Evolutionary conservation across 108 stramenopile genomes (phyloP), one percentile per base, ranked within the genome.

Genomic region (Cyclotella choctawhatcheeana): DNA sequence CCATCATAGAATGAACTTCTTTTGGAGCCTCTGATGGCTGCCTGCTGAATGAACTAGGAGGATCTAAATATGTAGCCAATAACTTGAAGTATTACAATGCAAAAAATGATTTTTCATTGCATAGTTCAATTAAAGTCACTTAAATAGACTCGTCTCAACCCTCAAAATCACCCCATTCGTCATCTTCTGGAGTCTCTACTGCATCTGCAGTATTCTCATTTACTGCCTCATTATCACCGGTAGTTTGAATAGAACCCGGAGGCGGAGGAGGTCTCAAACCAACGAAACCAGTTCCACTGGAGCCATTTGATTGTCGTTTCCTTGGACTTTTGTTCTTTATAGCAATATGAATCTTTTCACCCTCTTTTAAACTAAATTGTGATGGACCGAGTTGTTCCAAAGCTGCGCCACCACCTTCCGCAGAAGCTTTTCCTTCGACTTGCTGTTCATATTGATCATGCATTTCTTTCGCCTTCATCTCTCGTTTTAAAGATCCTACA

Each of bases 291-390:
- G 40, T 61, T 47, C 43, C 35, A 31, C 67, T 62, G 24, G 63
- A 45, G 0, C 37, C 37, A 33, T 40, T 32, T 43, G 64, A 32
- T 52, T 47, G 53, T 47, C 62, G 43, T 62, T 53, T 29, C 30
- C 34, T 45, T 71, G 48, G 60, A 61, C 61, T 13, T 27, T 78
- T 78, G 10, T 66, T 54, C 22, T 51, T 70, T 18, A 75, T 80
- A 60, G 78, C 81, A 18, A 93, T 76, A 69, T 92, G 93, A 40
- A 94, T 86, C 53, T 84, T 91, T 64, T 91, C 90, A 37, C 89
- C 90, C 71, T 86, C 88, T 47, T 70, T 85, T 62, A 94, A 73
- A 43, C 44, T 76, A 12, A 82, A 83, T 73, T 71, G 82, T 44
- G 72, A 85, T 63, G n/a, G 0, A 33, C 44, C 75, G 43, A 64